phyloP scores from a whole-genome alignment of 305 asterid genomes.

The Euphrasia arctica region DNA sequence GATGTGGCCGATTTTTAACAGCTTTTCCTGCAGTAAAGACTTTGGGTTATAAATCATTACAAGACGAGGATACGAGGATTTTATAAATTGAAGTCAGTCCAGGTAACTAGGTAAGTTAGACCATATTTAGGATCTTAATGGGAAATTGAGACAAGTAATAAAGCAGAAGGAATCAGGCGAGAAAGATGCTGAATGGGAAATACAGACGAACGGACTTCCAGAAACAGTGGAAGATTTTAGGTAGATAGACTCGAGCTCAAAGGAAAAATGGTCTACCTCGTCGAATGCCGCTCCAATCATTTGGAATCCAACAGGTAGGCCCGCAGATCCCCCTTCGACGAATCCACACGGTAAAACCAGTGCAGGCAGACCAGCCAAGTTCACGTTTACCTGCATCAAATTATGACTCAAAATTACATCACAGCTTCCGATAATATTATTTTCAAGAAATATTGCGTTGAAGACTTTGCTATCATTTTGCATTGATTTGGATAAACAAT shows the following conservation, averaged over 20 bases:
- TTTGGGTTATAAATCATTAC: background rate
- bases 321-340: constrained; percentile 50
- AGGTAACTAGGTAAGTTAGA: background rate
- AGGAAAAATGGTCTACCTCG: constrained; percentile 47
- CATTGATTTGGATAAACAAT: no score
- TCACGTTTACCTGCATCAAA: constrained; percentile 78
- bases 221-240: no score
- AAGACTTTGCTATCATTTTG: no score
- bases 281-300: constrained; percentile 91
- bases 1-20: constrained; percentile 82
- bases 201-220: no score
- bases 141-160: background rate
- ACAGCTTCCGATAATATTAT: no score
- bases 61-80: background rate
- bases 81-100: no score
- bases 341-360: constrained; percentile 94
- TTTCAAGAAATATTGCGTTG: no score
- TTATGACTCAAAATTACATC: background rate
- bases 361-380: constrained; percentile 97
- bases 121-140: background rate
- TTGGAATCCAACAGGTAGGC: constrained; percentile 85
- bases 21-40: constrained; percentile 61
- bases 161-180: background rate
- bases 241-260: no score
- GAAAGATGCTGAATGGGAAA: background rate